Conservation (phyloP, 176 grass and related monocot genomes). For the Typha latifolia region DNA sequence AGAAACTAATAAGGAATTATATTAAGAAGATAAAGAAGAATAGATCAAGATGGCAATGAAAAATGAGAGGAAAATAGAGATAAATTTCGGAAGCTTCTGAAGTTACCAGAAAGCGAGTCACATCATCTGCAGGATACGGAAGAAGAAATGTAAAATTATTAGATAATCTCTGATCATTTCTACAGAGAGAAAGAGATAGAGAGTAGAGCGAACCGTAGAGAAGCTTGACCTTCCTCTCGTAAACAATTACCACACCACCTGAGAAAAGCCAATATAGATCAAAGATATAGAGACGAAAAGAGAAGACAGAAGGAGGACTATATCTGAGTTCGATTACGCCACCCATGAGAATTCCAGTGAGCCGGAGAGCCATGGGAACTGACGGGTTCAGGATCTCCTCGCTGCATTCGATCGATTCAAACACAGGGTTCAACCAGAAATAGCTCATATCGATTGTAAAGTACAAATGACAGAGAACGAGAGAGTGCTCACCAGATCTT, state of each 20-base stretch:
- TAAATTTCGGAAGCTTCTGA: background rate
- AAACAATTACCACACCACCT: conserved; percentile 96
- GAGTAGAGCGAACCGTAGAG: conserved; percentile 47
- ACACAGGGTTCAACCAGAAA: background rate
- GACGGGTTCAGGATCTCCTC: conserved; percentile 93
- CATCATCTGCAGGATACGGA: conserved; percentile 44
- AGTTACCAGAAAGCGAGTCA: conserved; percentile 63
- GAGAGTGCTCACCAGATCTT: conserved; percentile 56
- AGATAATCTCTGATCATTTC: background rate
- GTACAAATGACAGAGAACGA: background rate
- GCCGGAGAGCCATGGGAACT: conserved; percentile 86
- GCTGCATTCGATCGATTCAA: conserved; percentile 17
- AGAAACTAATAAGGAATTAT: background rate
- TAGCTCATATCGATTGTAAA: background rate
- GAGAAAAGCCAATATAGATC: conserved; percentile 1
- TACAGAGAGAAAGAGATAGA: background rate
- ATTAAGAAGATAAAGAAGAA: background rate
- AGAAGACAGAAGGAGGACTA: background rate
- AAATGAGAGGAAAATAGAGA: conserved; percentile 2
- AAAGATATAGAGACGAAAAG: background rate
- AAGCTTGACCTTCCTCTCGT: conserved; percentile 86
- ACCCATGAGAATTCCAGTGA: conserved; percentile 96
- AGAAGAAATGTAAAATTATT: background rate
- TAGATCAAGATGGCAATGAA: background rate
- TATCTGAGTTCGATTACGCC: conserved; percentile 12